Conservation (phyloP, 1,284 basidiomycete species). For the Tilletiaria anomala region DNA sequence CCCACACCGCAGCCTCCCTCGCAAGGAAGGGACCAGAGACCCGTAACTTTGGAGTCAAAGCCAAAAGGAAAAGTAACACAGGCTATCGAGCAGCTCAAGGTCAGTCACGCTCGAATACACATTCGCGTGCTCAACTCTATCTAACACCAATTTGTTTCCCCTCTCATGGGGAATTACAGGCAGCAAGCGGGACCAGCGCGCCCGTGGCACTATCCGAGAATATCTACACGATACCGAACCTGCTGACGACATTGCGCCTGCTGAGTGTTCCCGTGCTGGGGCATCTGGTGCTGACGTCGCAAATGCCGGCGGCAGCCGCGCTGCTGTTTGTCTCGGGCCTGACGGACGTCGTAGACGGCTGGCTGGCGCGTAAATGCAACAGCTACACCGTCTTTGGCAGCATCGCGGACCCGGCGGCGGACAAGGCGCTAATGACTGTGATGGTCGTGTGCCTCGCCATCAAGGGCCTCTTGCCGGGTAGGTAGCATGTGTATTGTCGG, state of each 20-base stretch:
- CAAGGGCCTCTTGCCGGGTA: constrained; percentile 71
- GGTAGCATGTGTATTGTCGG: constrained; percentile 9
- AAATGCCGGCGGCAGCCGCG: constrained; percentile 63
- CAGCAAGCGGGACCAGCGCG: too few species aligned
- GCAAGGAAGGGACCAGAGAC: too few species aligned
- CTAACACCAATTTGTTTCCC: too few species aligned
- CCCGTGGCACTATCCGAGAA: constrained; percentile 58
- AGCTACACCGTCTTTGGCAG: constrained; percentile 65
- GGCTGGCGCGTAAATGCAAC: constrained; percentile 65
- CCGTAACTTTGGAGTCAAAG: too few species aligned
- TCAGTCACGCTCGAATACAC: too few species aligned
- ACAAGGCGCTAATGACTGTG: constrained; percentile 91
- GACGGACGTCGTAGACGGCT: constrained; percentile 84
- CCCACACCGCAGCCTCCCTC: too few species aligned
- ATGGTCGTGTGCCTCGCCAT: constrained; percentile 72
- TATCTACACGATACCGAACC: constrained; percentile 86
- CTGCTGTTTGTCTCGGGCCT: constrained; percentile 75
- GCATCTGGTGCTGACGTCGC: constrained; percentile 72
- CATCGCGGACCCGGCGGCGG: constrained; percentile 90
- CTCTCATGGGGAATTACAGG: too few species aligned
- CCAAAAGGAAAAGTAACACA: too few species aligned
- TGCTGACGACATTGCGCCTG: constrained; percentile 75
- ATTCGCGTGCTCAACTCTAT: too few species aligned
- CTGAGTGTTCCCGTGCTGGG: constrained; percentile 74
- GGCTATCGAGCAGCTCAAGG: too few species aligned